These are phyloP conservation scores for Calonectria hawksworthii DNA, from an alignment of 2,329 filamentous ascomycete genomes.

Conservation along the genomic window DNA sequence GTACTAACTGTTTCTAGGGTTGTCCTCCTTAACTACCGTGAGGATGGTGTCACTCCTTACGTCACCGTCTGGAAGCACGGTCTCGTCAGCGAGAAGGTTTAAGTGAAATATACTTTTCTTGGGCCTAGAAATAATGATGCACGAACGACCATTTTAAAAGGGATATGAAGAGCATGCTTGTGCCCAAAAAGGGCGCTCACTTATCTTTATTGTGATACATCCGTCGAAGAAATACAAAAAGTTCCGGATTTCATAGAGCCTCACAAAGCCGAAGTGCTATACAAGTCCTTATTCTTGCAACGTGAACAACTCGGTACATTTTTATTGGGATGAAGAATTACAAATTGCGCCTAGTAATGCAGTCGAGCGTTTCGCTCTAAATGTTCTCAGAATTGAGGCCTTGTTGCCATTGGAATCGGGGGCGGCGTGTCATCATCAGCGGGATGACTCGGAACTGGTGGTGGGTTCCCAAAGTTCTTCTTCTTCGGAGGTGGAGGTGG, in stretches of 20 bases:
- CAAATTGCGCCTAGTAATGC: conserved; percentile 31
- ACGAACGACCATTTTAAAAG: conserved; percentile 36
- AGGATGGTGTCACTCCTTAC: conserved; percentile 93
- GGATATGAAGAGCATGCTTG: conserved; percentile 30
- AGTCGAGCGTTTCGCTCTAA: not conserved
- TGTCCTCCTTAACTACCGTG: conserved; percentile 96
- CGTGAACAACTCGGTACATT: not conserved
- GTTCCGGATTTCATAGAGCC: conserved; percentile 32
- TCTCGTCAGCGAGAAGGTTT: conserved; percentile 91
- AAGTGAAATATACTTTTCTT: conserved; percentile 54
- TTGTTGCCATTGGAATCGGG: conserved; percentile 66
- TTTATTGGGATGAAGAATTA: not conserved
- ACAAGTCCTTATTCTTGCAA: not conserved
- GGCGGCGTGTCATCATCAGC: conserved; percentile 58
- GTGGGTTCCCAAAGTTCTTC: conserved; percentile 55
- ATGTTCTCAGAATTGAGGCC: conserved; percentile 58
- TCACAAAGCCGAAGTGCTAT: not conserved
- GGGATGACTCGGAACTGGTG: conserved; percentile 21
- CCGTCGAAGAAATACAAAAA: conserved; percentile 41
- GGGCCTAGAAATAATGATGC: conserved; percentile 33
- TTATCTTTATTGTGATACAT: conserved; percentile 32
- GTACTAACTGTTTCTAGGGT: conserved; percentile 67
- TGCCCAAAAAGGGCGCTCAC: conserved; percentile 34
- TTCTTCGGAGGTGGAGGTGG: conserved; percentile 68
- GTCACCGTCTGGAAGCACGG: conserved; percentile 97